These are phyloP conservation scores for Pseudohyphozyma bogoriensis DNA, from an alignment of 768 basidiomycete species.

Conservation along the genomic window DNA sequence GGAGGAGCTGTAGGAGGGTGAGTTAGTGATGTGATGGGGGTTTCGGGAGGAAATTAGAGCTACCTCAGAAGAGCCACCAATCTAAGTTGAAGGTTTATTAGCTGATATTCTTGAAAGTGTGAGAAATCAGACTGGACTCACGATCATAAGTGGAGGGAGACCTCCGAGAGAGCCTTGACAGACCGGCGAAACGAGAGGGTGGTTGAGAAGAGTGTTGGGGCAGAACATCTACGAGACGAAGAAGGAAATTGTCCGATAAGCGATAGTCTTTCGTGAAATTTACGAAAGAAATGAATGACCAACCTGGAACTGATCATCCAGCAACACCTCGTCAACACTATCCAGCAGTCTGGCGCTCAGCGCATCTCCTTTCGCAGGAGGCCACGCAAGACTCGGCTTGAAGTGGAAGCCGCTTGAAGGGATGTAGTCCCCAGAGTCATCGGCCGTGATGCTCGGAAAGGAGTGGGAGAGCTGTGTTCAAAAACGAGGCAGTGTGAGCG, in stretches of 20 bases:
- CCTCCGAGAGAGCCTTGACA: conserved; percentile 74
- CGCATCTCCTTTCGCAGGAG: conserved; percentile 30
- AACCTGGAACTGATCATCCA: conserved; percentile 27
- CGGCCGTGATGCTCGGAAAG: conserved; percentile 67
- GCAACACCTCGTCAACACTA: neutral
- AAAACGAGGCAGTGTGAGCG: neutral
- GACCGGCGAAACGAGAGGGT: conserved; percentile 67
- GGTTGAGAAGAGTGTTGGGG: conserved; percentile 63
- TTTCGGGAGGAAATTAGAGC: too few species aligned
- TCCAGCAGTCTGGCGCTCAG: conserved; percentile 7
- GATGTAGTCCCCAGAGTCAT: conserved; percentile 18
- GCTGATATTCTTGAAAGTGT: neutral
- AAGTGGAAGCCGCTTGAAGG: conserved; percentile 36
- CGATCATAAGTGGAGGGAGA: conserved; percentile 71
- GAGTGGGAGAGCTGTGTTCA: conserved; percentile 56
- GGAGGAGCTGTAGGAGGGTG: too few species aligned
- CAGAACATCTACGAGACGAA: conserved; percentile 57
- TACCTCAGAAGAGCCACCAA: conserved; percentile 44
- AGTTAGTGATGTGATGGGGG: too few species aligned
- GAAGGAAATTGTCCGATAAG: neutral
- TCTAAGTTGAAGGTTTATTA: neutral
- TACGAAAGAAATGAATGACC: neutral
- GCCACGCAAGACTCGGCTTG: conserved; percentile 39
- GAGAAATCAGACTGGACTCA: conserved; percentile 40
- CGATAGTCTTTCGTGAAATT: neutral